Conservation (phyloP, 306 rosid genomes). For the Glycine tomentella region DNA sequence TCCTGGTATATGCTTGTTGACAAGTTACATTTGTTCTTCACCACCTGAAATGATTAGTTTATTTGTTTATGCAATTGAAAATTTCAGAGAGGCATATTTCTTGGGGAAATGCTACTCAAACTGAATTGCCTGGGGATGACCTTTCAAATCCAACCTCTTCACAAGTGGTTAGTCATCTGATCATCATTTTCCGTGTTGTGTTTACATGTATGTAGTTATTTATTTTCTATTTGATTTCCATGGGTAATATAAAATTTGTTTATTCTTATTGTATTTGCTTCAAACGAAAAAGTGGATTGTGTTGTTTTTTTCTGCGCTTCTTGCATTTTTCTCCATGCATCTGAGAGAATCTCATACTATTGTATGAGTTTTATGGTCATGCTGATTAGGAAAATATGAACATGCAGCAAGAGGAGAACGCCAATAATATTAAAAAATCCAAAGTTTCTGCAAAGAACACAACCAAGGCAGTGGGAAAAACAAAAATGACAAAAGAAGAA, state of each 20-base stretch:
- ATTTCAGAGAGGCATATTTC: slow-evolving; percentile 36
- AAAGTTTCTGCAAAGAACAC: slow-evolving; percentile 48
- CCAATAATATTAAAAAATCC: slow-evolving; percentile 42
- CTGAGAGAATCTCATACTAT: slow-evolving; percentile 15
- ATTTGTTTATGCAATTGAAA: slow-evolving; percentile 25
- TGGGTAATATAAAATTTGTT: background rate
- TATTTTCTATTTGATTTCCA: slow-evolving; percentile 5
- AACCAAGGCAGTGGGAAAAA: slow-evolving; percentile 55
- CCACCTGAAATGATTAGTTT: slow-evolving; percentile 36
- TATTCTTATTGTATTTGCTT: slow-evolving; percentile 3
- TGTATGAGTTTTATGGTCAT: slow-evolving; percentile 53
- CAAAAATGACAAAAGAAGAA: slow-evolving; percentile 81
- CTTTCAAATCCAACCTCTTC: slow-evolving; percentile 49
- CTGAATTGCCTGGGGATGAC: slow-evolving; percentile 43
- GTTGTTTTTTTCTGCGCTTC: slow-evolving; percentile 3
- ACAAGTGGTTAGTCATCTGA: slow-evolving; percentile 55
- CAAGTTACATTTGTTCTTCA: slow-evolving; percentile 27
- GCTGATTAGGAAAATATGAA: slow-evolving; percentile 52
- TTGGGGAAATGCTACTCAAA: slow-evolving; percentile 52
- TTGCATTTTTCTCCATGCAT: background rate
- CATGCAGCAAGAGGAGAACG: slow-evolving; percentile 55
- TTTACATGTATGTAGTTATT: background rate
- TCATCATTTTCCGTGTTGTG: slow-evolving; percentile 29
- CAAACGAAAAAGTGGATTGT: slow-evolving; percentile 8
- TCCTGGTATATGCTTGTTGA: slow-evolving; percentile 55